Base-by-base conservation (phyloP, 2,329 filamentous ascomycete genomes). In the Fusarium setosum region DNA sequence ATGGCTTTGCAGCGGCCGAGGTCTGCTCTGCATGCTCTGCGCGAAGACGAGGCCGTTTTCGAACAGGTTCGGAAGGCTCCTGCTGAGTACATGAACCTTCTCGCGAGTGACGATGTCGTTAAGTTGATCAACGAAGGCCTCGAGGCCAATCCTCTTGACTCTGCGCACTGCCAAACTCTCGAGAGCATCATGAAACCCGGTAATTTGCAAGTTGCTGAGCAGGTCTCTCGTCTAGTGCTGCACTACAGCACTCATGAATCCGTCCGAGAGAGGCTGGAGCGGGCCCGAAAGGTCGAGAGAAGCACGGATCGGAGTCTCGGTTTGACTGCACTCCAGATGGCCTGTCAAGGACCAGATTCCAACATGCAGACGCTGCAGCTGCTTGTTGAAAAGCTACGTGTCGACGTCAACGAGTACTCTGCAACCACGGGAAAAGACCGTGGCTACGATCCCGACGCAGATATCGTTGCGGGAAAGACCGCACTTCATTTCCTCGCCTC, bases 401-500 rank as follows among this genome's bases (percentile, higher is more conserved):
- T 71, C 0, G 59, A 71, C 4, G 40, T 70, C 10, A 68, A 71
- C 26, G 44, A 8, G 1, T 60, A 17, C 1, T 50, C 13, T 18
- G 58, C 50, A 3, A 20, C 21, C 9, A 2, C 2, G 1, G 21
- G 17, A 1, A 13, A 6, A 2, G 20, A 59, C 3, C 12, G 13
- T 24, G 5, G 3, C 10, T n/a, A 20, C 4, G 4, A 18, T 4
- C 15, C 8, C 3, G 37, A 3, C 2, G 3, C 13, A 1, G 20
- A 52, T 2, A 31, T 49, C 3, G 12, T 17, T 9, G 31, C 38
- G 9, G 64, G 66, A 13, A 49, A 41, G 2, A 70, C 61, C 3
- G 67, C 65, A 13, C 54, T 71, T 1, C 69, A 71, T 41, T 6
- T 67, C 1, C 54, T 71, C 3, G 68, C 68, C 3, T 52, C 60